Evolutionary conservation across 2,329 filamentous ascomycete genomes (phyloP).

Genomic region (Paracoccidioides brasiliensis): DNA sequence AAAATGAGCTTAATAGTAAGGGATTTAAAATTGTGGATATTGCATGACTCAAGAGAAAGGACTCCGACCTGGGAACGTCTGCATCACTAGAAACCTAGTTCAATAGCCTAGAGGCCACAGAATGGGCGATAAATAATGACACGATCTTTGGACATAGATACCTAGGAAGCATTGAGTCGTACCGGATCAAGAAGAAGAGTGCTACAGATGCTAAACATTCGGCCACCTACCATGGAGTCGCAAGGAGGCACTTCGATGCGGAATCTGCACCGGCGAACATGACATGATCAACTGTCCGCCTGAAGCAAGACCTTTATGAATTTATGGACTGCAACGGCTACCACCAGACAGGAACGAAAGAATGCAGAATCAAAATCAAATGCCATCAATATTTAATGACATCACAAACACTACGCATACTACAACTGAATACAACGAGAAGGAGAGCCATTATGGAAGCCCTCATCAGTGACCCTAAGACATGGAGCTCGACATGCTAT

Average conservation of each 20-base stretch:
- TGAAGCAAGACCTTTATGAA: constrained; percentile 8
- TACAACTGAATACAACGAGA: constrained; percentile 16
- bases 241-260: constrained; percentile 14
- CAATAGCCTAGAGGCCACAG: constrained; percentile 14
- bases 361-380: neutral
- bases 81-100: constrained; percentile 17
- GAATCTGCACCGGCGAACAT: constrained; percentile 13
- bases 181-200: constrained; percentile 14
- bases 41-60: constrained; percentile 17
- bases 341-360: constrained; percentile 10
- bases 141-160: constrained; percentile 14
- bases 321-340: constrained; percentile 13
- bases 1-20: constrained; percentile 10
- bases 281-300: constrained; percentile 12
- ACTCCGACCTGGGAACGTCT: constrained; percentile 13
- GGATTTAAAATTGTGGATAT: constrained; percentile 16
- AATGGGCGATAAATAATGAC: constrained; percentile 13
- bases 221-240: constrained; percentile 16
- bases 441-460: constrained; percentile 15
- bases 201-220: constrained; percentile 13
- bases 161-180: constrained; percentile 13
- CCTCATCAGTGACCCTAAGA: constrained; percentile 17
- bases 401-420: constrained; percentile 5
- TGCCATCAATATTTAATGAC: constrained; percentile 4
- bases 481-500: constrained; percentile 14